Conservation (phyloP, 352 stramenopile species). For the Phytopythium delawarense region DNA sequence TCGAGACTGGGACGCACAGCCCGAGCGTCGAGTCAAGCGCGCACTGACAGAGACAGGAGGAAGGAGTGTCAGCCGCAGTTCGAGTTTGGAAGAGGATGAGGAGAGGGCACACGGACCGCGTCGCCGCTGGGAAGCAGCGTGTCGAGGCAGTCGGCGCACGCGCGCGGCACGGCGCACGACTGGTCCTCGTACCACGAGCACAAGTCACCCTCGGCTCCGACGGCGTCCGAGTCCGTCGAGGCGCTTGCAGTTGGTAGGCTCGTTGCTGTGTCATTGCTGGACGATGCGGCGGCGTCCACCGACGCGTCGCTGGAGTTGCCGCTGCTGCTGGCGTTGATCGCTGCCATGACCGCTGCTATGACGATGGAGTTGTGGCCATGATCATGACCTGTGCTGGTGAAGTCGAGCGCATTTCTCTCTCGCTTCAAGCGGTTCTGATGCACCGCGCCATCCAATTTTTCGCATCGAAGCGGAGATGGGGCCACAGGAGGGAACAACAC, state of each 20-base stretch:
- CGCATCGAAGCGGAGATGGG: conserved; percentile 4
- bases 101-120: conserved; percentile 11
- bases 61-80: background rate
- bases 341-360: background rate
- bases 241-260: background rate
- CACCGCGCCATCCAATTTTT: background rate
- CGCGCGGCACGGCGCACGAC: conserved; percentile 16
- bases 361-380: conserved; percentile 2
- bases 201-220: conserved; percentile 11
- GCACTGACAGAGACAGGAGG: conserved; percentile 14
- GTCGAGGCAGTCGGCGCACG: conserved; percentile 27
- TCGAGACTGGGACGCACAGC: conserved; percentile 9
- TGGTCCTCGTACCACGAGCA: conserved; percentile 28
- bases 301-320: conserved; percentile 2
- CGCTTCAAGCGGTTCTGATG: background rate
- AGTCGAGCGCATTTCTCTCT: conserved; percentile 1
- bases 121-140: conserved; percentile 11
- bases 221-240: background rate
- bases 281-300: conserved; percentile 10
- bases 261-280: conserved; percentile 5
- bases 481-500: background rate
- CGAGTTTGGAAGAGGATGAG: background rate
- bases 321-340: conserved; percentile 9
- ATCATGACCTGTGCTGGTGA: too few species aligned
- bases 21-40: conserved; percentile 13